A percentile compares a stretch with the other conserved stretches of the same genome.
Conservation (phyloP, 495 filamentous ascomycete genomes). For the Diplogelasinospora grovesii region DNA sequence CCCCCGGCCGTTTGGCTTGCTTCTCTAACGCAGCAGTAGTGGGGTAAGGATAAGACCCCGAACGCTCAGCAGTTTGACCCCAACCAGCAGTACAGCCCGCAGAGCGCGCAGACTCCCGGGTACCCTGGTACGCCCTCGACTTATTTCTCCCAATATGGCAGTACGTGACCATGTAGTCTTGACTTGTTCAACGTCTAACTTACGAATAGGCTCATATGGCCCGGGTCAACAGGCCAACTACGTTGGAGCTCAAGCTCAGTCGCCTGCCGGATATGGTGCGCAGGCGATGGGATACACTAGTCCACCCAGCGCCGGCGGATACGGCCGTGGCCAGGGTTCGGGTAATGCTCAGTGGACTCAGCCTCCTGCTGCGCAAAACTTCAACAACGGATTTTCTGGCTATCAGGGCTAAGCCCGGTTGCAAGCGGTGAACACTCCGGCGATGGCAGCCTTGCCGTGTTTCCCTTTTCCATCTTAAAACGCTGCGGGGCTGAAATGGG, state of each 20-base stretch:
- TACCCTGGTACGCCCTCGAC: slow-evolving; percentile 69
- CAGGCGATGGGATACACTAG: slow-evolving; percentile 53
- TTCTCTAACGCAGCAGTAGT: slow-evolving; percentile 50
- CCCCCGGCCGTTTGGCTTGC: slow-evolving; percentile 1
- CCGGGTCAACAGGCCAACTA: slow-evolving; percentile 48
- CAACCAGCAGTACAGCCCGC: slow-evolving; percentile 67
- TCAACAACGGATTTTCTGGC: slow-evolving; percentile 53
- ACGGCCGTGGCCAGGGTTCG: slow-evolving; percentile 72
- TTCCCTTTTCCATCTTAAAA: slow-evolving; percentile 6
- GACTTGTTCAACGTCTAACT: slow-evolving; percentile 13
- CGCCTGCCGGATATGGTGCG: slow-evolving; percentile 54
- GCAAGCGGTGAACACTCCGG: not conserved
- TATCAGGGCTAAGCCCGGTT: slow-evolving; percentile 46
- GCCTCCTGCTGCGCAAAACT: slow-evolving; percentile 48
- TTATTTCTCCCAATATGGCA: slow-evolving; percentile 91
- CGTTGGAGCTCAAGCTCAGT: slow-evolving; percentile 48
- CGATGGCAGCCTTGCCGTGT: slow-evolving; percentile 1
- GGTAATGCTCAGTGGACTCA: slow-evolving; percentile 71
- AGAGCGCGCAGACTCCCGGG: slow-evolving; percentile 47
- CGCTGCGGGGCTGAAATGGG: slow-evolving; percentile 4
- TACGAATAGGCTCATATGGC: slow-evolving; percentile 38
- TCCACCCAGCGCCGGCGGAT: slow-evolving; percentile 71
- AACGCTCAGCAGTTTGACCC: slow-evolving; percentile 71
- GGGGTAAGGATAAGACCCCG: slow-evolving; percentile 97
- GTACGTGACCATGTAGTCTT: slow-evolving; percentile 51